Conservation (phyloP, 768 basidiomycete genomes). For the Collybia mongolica region DNA sequence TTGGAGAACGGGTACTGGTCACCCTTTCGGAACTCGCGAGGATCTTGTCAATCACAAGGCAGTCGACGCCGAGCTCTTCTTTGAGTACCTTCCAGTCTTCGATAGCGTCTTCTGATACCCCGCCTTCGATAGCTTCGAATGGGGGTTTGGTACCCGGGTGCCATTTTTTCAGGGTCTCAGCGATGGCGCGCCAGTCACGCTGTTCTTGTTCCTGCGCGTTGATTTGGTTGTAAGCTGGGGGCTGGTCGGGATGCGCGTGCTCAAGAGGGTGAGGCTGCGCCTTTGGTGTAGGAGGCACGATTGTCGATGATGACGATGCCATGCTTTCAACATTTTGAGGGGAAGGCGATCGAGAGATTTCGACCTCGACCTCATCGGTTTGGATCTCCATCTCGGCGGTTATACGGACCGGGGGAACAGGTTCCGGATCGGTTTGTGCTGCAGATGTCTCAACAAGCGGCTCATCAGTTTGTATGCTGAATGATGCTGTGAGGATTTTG, state of each 20-base stretch:
- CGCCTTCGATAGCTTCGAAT: constrained; percentile 42
- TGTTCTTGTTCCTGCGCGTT: constrained; percentile 51
- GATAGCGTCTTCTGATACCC: constrained; percentile 62
- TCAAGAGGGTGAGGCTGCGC: constrained; percentile 34
- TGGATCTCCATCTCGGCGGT: constrained; percentile 63
- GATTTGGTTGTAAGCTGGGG: constrained; percentile 72
- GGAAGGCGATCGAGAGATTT: constrained; percentile 43
- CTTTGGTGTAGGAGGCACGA: constrained; percentile 70
- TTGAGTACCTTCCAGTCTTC: constrained; percentile 83
- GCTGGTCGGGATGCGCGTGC: constrained; percentile 46
- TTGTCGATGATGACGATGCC: constrained; percentile 73
- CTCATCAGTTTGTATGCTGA: constrained; percentile 60
- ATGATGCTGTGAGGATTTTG: constrained; percentile 41
- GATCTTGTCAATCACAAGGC: constrained; percentile 72
- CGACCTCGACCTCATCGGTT: constrained; percentile 47
- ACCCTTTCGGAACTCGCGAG: constrained; percentile 38
- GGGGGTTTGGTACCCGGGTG: constrained; percentile 59
- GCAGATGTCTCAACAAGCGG: constrained; percentile 20
- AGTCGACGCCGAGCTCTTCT: constrained; percentile 76
- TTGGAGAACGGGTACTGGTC: constrained; percentile 15
- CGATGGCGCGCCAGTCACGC: constrained; percentile 49
- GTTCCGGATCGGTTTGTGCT: constrained; percentile 31
- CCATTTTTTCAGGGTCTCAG: constrained; percentile 66
- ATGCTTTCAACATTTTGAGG: constrained; percentile 55
- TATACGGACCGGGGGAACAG: constrained; percentile 32